These are phyloP conservation scores for Anaeromyces robustus DNA, from an alignment of 192 early-diverging fungal genomes.

Conservation along the genomic window DNA sequence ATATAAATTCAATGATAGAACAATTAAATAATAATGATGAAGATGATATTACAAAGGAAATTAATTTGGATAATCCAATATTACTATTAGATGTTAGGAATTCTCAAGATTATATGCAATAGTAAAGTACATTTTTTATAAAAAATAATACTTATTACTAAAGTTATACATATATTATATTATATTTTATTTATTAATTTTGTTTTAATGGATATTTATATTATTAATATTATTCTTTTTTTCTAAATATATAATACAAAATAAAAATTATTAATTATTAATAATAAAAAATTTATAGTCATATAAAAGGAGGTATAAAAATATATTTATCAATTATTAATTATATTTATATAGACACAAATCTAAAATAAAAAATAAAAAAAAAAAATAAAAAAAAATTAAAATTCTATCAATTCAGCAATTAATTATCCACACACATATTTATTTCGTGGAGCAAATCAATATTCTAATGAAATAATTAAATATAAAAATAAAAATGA, in stretches of 20 bases:
- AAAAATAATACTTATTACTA: no score
- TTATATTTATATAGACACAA: no score
- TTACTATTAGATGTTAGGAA: background rate
- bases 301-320: background rate
- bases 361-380: no score
- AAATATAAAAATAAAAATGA: background rate
- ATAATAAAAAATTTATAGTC: background rate
- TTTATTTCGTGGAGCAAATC: background rate
- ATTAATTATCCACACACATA: background rate
- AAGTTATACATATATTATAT: no score
- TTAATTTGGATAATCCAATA: background rate
- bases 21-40: background rate
- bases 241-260: no score
- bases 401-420: background rate
- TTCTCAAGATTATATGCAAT: background rate
- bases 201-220: no score
- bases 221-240: no score
- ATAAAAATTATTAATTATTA: no score
- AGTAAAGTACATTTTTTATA: background rate
- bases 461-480: background rate
- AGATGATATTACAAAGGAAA: background rate
- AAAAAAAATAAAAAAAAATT: no score
- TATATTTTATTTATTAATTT: no score
- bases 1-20: background rate
- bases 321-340: no score